phyloP scores from a whole-genome alignment of 2,329 filamentous ascomycete genomes.

The Tolypocladium tropicale region DNA sequence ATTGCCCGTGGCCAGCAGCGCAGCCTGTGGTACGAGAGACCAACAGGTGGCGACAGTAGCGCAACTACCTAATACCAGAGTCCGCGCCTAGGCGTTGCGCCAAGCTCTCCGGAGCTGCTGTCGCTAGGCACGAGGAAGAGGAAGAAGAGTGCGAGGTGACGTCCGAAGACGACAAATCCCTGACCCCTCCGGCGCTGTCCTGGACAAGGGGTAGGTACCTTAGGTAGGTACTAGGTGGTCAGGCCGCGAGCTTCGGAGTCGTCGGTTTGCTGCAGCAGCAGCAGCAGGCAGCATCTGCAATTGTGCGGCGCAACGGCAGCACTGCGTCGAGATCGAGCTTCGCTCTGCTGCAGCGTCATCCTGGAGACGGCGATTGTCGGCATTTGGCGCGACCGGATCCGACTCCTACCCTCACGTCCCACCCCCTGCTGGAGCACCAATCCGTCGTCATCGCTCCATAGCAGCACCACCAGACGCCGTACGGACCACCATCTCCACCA shows the following conservation, averaged over 20 bases:
- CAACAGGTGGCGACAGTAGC: no score
- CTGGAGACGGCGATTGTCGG: neutral
- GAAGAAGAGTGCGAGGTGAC: neutral
- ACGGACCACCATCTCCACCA: neutral
- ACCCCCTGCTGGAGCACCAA: neutral
- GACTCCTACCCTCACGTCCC: neutral
- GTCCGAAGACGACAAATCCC: neutral
- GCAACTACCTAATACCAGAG: neutral
- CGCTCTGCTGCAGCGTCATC: neutral
- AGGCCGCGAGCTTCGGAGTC: neutral
- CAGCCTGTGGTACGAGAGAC: no score
- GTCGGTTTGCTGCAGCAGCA: neutral
- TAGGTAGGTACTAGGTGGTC: no score
- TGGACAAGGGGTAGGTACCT: neutral
- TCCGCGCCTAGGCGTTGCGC: neutral
- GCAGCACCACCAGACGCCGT: no score
- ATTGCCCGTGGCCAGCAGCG: neutral
- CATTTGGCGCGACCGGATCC: neutral
- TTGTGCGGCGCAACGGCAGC: neutral
- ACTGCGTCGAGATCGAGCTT: no score
- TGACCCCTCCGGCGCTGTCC: neutral
- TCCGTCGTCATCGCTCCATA: slow-evolving; percentile 1
- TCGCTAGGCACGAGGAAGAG: neutral
- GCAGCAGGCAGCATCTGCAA: neutral
- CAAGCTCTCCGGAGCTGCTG: neutral